Evolutionary conservation across 2,329 filamentous ascomycete species (phyloP), one percentile per base, ranked within the genome.

Genomic region (Furcasterigmium sp.): DNA sequence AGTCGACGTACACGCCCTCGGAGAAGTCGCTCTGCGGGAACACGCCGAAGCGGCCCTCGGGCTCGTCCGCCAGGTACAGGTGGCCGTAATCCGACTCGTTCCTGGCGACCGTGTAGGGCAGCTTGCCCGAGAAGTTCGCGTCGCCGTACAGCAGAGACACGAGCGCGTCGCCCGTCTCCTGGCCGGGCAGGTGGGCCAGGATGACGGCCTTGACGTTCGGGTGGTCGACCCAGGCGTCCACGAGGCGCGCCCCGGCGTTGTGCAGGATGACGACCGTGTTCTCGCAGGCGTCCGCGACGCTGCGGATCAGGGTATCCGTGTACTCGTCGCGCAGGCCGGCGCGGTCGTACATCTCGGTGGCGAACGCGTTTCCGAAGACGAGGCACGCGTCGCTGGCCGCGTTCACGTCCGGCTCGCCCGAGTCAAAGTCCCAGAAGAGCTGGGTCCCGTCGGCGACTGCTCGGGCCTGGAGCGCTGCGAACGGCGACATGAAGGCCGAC

Each of bases 311-410:
- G 0, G 59, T 61, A 48, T 85, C 80, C 2, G 76, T 81, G 41
- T 78, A 79, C 46, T 84, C 82, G 56, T 91, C 87, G 23, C 73
- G 72, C 32, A 87, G 67, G 8, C 70, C 72, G 0, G 76, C 67
- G 37, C 80, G 72, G 46, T 87, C 74, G 49, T 75, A 84, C 2
- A 84, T 85, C 62, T 95, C 89, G 2, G 84, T 81, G 1, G 84
- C 79, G 60, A 84, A 87, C 8, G 72, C 76, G 54, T 85, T 85
- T 51, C 79, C 75, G 50, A 85, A 78, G 0, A 84, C 78, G 3
- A 85, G 61, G 49, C 88, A 93, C 7, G 87, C 72, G 53, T 90
- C 75, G 2, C 74, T 70, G 4, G 50, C 60, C 5, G 64, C 57
- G 39, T 74, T 65, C 8, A 84, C 73, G 6, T 61, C 52, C 0